A percentile compares a stretch with the other conserved stretches of the same genome.
Conservation (phyloP, 2,329 filamentous ascomycete species). For the Beauveria medogensis region DNA sequence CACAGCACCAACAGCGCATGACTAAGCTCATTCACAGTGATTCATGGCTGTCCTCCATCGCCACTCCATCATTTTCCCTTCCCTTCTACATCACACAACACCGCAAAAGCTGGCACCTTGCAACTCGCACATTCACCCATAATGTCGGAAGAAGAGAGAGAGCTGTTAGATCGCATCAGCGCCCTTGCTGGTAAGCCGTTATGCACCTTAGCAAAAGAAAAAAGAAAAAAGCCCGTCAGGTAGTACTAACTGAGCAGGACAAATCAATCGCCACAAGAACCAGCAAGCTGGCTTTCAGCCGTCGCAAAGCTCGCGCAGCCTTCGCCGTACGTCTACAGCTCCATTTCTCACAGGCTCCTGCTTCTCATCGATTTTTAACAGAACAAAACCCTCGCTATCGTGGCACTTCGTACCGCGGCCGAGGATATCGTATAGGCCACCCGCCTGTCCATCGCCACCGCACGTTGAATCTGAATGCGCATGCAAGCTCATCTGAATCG, state of each 20-base stretch:
- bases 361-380: conserved; percentile 9
- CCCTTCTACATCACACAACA: not conserved
- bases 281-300: conserved; percentile 40
- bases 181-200: conserved; percentile 37
- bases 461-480: conserved; percentile 56
- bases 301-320: conserved; percentile 12
- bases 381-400: conserved; percentile 26
- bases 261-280: conserved; percentile 74
- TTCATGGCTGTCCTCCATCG: not conserved
- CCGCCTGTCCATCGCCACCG: conserved; percentile 36
- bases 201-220: not conserved
- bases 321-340: not conserved
- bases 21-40: not conserved
- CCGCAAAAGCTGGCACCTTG: not conserved
- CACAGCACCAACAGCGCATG: not conserved
- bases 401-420: conserved; percentile 25
- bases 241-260: conserved; percentile 42
- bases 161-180: conserved; percentile 46
- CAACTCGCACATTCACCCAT: not conserved
- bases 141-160: conserved; percentile 44
- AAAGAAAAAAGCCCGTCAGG: conserved; percentile 6
- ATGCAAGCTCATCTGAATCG: conserved; percentile 26
- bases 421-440: conserved; percentile 30
- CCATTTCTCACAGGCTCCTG: not conserved
- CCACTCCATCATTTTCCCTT: not conserved